phyloP scores from a whole-genome alignment of 1,284 basidiomycete species.

The Moesziomyces sp. region DNA sequence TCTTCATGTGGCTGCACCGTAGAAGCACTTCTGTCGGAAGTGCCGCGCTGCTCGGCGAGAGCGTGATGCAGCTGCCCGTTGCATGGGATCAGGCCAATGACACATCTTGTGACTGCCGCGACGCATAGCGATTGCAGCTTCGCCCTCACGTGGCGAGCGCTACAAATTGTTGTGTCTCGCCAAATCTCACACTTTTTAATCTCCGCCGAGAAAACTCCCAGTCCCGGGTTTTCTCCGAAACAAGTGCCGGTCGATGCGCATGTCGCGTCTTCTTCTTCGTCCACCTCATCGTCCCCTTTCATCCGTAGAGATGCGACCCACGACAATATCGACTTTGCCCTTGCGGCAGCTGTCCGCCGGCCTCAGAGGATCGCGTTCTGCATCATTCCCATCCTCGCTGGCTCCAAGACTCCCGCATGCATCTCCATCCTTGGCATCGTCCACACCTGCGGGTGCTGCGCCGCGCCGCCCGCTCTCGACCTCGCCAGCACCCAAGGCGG shows the following conservation, averaged over 20 bases:
- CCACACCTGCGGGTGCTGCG: constrained; percentile 2
- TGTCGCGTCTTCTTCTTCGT: background rate
- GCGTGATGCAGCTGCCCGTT: no score
- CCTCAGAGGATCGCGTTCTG: background rate
- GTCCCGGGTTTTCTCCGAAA: background rate
- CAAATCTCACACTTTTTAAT: background rate
- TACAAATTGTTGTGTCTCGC: background rate
- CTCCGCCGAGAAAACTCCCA: background rate
- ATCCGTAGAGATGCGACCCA: background rate
- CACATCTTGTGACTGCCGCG: no score
- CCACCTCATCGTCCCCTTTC: background rate
- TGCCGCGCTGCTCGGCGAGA: no score
- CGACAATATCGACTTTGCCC: background rate
- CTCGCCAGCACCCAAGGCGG: constrained; percentile 19
- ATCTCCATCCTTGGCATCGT: background rate
- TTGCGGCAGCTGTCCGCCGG: background rate
- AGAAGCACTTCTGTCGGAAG: no score
- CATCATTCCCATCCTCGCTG: background rate
- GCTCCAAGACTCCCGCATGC: background rate
- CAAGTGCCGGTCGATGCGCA: background rate
- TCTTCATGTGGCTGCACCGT: no score
- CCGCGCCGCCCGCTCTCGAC: constrained; percentile 30
- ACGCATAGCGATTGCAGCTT: background rate
- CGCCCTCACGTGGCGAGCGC: background rate
- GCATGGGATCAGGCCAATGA: no score